These are phyloP conservation scores for Discostella stelligeroides DNA, from an alignment of 108 stramenopile species.

Conservation along the genomic window DNA sequence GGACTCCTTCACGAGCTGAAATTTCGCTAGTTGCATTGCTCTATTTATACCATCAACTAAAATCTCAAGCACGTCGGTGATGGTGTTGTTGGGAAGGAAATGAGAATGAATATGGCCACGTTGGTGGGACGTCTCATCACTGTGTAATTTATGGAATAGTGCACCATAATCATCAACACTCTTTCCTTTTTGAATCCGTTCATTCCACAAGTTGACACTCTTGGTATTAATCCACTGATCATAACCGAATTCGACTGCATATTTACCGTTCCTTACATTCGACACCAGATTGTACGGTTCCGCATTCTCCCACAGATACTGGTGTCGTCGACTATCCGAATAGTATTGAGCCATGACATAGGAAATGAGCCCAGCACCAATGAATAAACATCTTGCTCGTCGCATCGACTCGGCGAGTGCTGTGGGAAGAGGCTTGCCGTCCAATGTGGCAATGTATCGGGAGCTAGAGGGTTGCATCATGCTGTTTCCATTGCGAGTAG, in stretches of 20 bases:
- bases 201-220: not conserved
- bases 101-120: not conserved
- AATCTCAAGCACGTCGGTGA: not conserved
- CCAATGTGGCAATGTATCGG: constrained; percentile 29
- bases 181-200: constrained; percentile 2
- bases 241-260: not conserved
- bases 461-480: not conserved
- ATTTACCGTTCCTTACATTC: too few relatives aligned
- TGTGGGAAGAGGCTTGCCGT: constrained; percentile 30
- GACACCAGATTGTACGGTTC: not conserved
- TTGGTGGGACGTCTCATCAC: constrained; percentile 2
- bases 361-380: constrained; percentile 36
- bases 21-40: not conserved
- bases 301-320: not conserved
- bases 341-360: constrained; percentile 3
- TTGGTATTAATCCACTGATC: not conserved
- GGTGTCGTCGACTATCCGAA: not conserved
- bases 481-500: too few relatives aligned
- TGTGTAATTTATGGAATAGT: constrained; percentile 3
- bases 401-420: constrained; percentile 44
- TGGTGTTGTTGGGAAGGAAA: not conserved
- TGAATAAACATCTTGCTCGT: constrained; percentile 30
- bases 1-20: not conserved
- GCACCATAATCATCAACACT: constrained; percentile 4
- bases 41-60: constrained; percentile 1